Conservation (phyloP, 2,329 filamentous ascomycete genomes). For the Beauveria asiatica region DNA sequence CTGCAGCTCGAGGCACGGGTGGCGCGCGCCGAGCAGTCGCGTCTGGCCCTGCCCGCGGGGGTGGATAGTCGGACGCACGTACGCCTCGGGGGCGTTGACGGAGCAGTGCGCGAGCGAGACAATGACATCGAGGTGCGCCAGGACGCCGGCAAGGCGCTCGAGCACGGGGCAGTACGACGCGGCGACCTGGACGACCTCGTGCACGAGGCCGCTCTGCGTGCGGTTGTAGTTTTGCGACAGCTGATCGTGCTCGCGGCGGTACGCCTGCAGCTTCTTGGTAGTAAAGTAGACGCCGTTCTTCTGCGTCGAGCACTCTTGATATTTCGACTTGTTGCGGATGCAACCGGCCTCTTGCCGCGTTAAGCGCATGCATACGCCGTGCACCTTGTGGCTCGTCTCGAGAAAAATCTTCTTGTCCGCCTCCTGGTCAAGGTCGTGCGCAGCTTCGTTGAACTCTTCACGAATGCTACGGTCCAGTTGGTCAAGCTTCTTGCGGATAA, state of each 20-base stretch:
- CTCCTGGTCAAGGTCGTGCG: conserved; percentile 78
- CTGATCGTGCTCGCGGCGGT: conserved; percentile 88
- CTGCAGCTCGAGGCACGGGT: conserved; percentile 98
- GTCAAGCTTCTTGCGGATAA: conserved; percentile 88
- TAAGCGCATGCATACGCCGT: conserved; percentile 93
- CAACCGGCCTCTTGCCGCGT: conserved; percentile 86
- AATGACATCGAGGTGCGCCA: conserved; percentile 92
- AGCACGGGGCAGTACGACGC: conserved; percentile 91
- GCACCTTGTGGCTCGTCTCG: conserved; percentile 80
- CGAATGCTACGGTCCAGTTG: conserved; percentile 76
- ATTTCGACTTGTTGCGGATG: conserved; percentile 83
- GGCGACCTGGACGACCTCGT: conserved; percentile 86
- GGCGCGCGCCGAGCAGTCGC: conserved; percentile 81
- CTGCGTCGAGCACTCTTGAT: conserved; percentile 93
- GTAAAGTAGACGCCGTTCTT: conserved; percentile 99
- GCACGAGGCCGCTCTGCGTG: conserved; percentile 83
- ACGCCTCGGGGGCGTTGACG: conserved; percentile 84
- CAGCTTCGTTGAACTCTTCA: conserved; percentile 66
- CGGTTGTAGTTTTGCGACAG: conserved; percentile 90
- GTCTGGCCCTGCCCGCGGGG: conserved; percentile 81
- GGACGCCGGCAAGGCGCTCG: conserved; percentile 76
- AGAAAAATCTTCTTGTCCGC: conserved; percentile 98
- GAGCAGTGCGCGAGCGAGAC: conserved; percentile 89
- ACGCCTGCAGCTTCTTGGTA: conserved; percentile 67
- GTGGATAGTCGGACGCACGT: conserved; percentile 86